Conservation (phyloP, 495 filamentous ascomycete genomes). For the Xeromyces bisporus region DNA sequence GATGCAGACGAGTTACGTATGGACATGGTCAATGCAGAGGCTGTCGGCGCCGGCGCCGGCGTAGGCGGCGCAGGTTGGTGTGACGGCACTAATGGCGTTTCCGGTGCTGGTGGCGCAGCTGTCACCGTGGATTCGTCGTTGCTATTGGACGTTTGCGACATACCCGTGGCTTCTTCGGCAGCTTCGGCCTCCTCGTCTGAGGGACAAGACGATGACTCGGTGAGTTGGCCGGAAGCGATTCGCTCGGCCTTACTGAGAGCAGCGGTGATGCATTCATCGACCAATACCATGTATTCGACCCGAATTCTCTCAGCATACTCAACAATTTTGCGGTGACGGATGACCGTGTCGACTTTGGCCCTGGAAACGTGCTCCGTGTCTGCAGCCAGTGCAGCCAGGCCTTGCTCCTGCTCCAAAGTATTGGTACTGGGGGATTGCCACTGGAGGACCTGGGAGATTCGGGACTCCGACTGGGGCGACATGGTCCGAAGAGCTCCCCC, state of each 20-base stretch:
- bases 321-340: constrained; percentile 79
- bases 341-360: constrained; percentile 80
- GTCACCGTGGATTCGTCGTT: constrained; percentile 3
- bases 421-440: constrained; percentile 89
- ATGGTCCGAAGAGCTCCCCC: constrained; percentile 66
- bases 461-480: constrained; percentile 86
- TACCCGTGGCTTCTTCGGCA: constrained; percentile 19
- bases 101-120: no score
- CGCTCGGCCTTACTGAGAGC: constrained; percentile 80
- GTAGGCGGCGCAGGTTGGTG: no score
- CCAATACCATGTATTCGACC: constrained; percentile 74
- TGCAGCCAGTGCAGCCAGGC: constrained; percentile 66
- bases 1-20: constrained; percentile 25
- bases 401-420: constrained; percentile 87
- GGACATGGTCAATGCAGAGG: constrained; percentile 26
- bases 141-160: constrained; percentile 1
- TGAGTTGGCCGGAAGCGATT: constrained; percentile 71
- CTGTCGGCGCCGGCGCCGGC: constrained; percentile 13
- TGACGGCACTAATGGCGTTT: no score
- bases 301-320: constrained; percentile 95
- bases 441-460: constrained; percentile 80
- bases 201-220: constrained; percentile 53
- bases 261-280: constrained; percentile 86
- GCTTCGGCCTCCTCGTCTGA: constrained; percentile 26
- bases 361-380: constrained; percentile 73